Base-by-base conservation (phyloP, 2,329 filamentous ascomycete species). In the Diplodia sapinea region DNA sequence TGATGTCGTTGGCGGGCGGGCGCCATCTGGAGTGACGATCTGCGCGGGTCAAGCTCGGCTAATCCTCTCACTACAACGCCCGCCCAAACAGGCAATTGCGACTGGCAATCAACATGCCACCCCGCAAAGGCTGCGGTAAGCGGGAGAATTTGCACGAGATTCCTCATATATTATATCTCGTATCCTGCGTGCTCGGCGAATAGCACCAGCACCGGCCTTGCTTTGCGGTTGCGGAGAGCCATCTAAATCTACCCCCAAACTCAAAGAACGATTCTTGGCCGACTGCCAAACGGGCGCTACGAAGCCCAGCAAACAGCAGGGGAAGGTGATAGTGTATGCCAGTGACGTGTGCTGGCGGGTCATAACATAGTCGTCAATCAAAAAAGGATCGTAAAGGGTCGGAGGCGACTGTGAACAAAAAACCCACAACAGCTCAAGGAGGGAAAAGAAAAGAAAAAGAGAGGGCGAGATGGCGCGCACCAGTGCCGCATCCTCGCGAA, bases 371-470 rank as follows among this genome's bases (percentile, higher is more conserved):
- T 63, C 59, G 59, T 63, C 47, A 50, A 63, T 63, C 59, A 38
- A 20, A 51, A 12, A 63, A 51, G 59, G 59, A 63, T 63, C 59
- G 59, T 63, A 63, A 63, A 63, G 59, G 59, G 59, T 63, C 59
- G 59, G 59, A 36, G 50, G 31, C 59, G 59, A 63, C 59, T n/a
- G 59, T 38, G 59, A 23, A 63, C 31, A 40, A 63, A 63, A 40
- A 38, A 26, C 47, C 59, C 43, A 23, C 59, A 63, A 61, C 40
- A 20, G 26, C 36, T 38, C 9, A 38, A 38, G 36, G 36, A 12
- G 31, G 31, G 9, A n/a, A n/a, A 33, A 17, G 11, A 50, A 62
- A 49, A 20, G 31, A 38, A 38, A 38, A 38, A 38, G 9, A 38
- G 36, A 38, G 26, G 26, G 17, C 12, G 13, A 50, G 40, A 55